Evolutionary conservation across 2,329 filamentous ascomycete species (phyloP), one percentile per base, ranked within the genome.

Genomic region (Acrodontium crateriforme): DNA sequence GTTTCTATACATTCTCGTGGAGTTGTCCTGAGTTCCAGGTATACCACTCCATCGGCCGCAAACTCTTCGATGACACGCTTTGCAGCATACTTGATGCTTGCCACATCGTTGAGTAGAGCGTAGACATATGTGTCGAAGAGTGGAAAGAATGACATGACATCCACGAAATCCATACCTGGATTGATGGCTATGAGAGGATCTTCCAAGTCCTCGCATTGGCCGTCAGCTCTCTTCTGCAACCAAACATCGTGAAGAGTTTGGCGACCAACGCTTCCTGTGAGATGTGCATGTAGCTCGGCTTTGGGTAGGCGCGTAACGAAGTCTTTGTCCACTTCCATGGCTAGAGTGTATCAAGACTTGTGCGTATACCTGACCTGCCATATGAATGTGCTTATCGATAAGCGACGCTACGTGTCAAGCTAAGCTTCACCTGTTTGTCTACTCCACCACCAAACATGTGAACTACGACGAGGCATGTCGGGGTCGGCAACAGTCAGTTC

Each of bases 41-140:
- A 87, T 31, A 69, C 63, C 10, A 87, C 74, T 18, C 78, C 78
- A 45, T 89, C 81, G 15, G 53, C 50, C 27, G 67, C 60, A 45
- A 89, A 91, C 42, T 73, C 67, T 12, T 57, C 35, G 5, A 83
- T 62, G 24, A 85, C 78, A 4, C 69, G 64, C 22, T 55, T 59
- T 1, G 79, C 83, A 15, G 78, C 71, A 41, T 69, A 64, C 21
- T 56, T 58, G 25, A 82, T 36, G 13, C 34, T 30, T 9, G 39
- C 52, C 8, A 63, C 53, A 42, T 78, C 71, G 44, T 71, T 71
- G 54, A 78, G 67, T 18, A 91, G 71, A 33, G 69, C 65, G 56
- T 89, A 87, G 40, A 85, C 87, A 50, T 83, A 83, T 23, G 67
- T 74, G 15, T 74, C 76, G 56, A 87, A 87, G 10, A 84, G 63